Percentiles rank a stretch among this genome's conserved stretches.
phyloP scores from a whole-genome alignment of 192 early-diverging fungal genomes.

The Diversispora eburnea region DNA sequence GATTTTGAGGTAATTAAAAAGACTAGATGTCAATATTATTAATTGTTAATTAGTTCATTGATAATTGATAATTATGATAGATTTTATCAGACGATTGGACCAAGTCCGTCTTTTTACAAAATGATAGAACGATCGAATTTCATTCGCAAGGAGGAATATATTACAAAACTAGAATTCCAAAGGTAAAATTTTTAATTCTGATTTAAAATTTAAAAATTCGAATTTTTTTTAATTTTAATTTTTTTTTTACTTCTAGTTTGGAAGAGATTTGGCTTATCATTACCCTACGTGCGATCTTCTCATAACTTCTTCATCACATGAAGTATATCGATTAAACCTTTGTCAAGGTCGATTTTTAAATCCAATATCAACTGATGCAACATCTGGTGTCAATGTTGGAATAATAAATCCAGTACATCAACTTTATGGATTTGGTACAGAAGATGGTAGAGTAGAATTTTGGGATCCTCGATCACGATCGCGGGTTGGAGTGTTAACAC shows the following conservation, averaged over 20 bases:
- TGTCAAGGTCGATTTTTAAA: constrained; percentile 91
- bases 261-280: constrained; percentile 87
- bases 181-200: constrained; percentile 37
- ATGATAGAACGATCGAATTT: constrained; percentile 87
- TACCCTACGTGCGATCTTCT: constrained; percentile 89
- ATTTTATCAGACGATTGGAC: constrained; percentile 98
- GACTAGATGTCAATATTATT: too few relatives aligned
- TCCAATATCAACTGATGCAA: constrained; percentile 68
- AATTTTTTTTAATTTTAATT: constrained; percentile 1
- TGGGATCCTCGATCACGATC: constrained; percentile 87
- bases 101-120: constrained; percentile 87
- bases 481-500: constrained; percentile 66
- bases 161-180: constrained; percentile 89
- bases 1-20: constrained; percentile 56
- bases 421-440: constrained; percentile 85
- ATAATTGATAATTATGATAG: constrained; percentile 30
- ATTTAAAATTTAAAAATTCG: not conserved
- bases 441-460: constrained; percentile 86
- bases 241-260: constrained; percentile 58
- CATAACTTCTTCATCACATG: constrained; percentile 70
- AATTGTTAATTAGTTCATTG: too few relatives aligned
- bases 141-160: constrained; percentile 95
- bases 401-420: constrained; percentile 90
- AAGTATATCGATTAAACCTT: constrained; percentile 89
- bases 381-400: constrained; percentile 65